These are phyloP conservation scores for Papiliotrema fonsecae DNA, from an alignment of 1,284 basidiomycete species.

Conservation along the genomic window DNA sequence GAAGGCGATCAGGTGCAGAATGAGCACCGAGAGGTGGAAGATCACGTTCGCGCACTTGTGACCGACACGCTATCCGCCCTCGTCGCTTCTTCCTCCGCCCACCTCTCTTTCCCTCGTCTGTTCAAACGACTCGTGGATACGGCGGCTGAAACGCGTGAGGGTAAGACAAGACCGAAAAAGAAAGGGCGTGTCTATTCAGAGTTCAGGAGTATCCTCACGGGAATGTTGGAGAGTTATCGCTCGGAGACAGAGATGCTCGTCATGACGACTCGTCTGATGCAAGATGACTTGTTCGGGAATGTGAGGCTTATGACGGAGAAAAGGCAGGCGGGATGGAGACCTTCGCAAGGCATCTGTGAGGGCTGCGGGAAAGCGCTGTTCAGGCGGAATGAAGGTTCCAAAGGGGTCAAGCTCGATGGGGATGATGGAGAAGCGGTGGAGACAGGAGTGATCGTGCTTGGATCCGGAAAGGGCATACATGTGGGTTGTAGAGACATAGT, in stretches of 20 bases:
- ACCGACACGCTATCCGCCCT: constrained; percentile 80
- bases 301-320: constrained; percentile 52
- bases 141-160: constrained; percentile 5
- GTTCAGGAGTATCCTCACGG: constrained; percentile 81
- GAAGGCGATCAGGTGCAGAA: constrained; percentile 1
- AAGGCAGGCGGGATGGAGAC: constrained; percentile 46
- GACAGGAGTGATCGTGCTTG: background rate
- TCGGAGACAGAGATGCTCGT: constrained; percentile 85
- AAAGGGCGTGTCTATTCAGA: constrained; percentile 68
- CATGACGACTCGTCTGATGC: constrained; percentile 77
- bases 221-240: constrained; percentile 91
- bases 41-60: constrained; percentile 64
- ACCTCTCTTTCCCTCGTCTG: constrained; percentile 81
- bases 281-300: constrained; percentile 73
- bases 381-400: background rate
- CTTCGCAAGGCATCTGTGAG: constrained; percentile 6
- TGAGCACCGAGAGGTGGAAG: constrained; percentile 8
- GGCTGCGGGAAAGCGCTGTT: constrained; percentile 7
- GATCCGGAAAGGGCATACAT: background rate
- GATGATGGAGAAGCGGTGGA: background rate
- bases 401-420: background rate
- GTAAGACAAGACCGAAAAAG: constrained; percentile 15
- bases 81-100: constrained; percentile 73
- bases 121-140: constrained; percentile 81
- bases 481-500: background rate